Conservation (phyloP, 306 rosid species). For the Glycine latifolia region DNA sequence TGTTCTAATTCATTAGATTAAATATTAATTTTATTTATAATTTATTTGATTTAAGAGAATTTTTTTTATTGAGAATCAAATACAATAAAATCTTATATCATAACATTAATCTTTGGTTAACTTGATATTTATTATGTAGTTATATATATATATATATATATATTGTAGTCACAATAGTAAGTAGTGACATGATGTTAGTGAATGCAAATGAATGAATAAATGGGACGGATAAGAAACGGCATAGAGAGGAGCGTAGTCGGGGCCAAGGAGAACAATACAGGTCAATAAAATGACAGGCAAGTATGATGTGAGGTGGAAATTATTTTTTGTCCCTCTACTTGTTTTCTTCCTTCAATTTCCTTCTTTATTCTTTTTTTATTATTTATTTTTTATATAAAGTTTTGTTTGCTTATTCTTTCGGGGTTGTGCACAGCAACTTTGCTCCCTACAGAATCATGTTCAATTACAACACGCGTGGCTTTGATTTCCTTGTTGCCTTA, state of each 20-base stretch:
- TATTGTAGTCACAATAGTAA: neutral
- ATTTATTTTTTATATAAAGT: neutral
- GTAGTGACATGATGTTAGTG: slow-evolving; percentile 5
- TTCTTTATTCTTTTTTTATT: too few species aligned
- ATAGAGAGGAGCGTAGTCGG: slow-evolving; percentile 32
- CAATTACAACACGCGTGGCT: slow-evolving; percentile 48
- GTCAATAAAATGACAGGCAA: slow-evolving; percentile 46
- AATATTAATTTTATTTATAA: too few species aligned
- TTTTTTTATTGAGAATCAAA: too few species aligned
- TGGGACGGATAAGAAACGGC: slow-evolving; percentile 21
- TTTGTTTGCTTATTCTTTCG: slow-evolving; percentile 32
- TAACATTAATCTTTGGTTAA: too few species aligned
- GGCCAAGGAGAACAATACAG: slow-evolving; percentile 53
- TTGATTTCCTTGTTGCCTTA: neutral
- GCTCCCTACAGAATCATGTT: slow-evolving; percentile 27
- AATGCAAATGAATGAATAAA: slow-evolving; percentile 8
- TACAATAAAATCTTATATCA: too few species aligned
- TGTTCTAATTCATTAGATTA: too few species aligned
- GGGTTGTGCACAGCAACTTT: slow-evolving; percentile 53
- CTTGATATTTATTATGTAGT: too few species aligned
- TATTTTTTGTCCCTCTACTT: slow-evolving; percentile 49
- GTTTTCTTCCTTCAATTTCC: neutral
- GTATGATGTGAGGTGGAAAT: slow-evolving; percentile 45
- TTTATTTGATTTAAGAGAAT: too few species aligned
- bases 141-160: neutral